Conservation (phyloP, 164 flowering plant genomes). For the Dillenia turbinata region DNA sequence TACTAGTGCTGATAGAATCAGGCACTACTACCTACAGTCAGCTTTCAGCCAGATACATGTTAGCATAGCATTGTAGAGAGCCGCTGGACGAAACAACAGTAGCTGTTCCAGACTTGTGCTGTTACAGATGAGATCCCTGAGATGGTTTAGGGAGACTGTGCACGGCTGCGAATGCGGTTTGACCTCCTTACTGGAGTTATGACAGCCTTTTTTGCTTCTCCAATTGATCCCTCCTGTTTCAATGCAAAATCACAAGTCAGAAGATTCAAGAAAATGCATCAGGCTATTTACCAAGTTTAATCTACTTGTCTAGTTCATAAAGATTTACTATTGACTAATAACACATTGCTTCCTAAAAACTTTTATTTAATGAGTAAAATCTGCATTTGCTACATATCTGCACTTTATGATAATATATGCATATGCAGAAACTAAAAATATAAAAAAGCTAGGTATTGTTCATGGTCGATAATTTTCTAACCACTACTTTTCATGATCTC, state of each 20-base stretch:
- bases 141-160: background rate
- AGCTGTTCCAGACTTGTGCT: too few relatives aligned
- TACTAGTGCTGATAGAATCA: too few relatives aligned
- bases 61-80: too few relatives aligned
- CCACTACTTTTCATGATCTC: too few relatives aligned
- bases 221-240: constrained; percentile 17
- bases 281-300: background rate
- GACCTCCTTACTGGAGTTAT: constrained; percentile 44
- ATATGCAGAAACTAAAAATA: too few relatives aligned
- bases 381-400: background rate
- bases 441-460: too few relatives aligned
- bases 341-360: background rate
- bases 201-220: constrained; percentile 10
- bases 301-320: background rate
- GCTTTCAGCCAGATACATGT: too few relatives aligned
- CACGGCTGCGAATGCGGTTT: constrained; percentile 25
- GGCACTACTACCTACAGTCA: too few relatives aligned
- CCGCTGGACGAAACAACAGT: too few relatives aligned
- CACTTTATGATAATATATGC: too few relatives aligned
- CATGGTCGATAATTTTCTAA: too few relatives aligned
- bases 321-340: background rate
- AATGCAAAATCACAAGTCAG: background rate
- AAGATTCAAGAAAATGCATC: background rate
- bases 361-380: background rate
- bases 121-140: too few relatives aligned